A percentile compares a stretch with the other conserved stretches of the same genome.
These are phyloP conservation scores for Yamadazyma philogaea DNA, from an alignment of 805 yeast species.

Conservation along the genomic window DNA sequence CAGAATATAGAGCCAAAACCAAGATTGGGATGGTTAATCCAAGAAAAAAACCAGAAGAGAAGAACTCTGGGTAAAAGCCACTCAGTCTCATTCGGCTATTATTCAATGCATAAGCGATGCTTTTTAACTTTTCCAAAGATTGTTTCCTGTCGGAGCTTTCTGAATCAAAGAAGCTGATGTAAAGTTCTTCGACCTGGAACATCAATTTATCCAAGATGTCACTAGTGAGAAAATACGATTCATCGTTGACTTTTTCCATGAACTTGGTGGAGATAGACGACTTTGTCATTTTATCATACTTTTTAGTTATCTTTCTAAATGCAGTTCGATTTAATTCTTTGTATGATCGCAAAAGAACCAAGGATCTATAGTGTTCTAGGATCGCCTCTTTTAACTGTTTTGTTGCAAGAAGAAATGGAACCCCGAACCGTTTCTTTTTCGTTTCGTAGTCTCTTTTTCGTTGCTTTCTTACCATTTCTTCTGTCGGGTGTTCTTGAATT, in stretches of 20 bases:
- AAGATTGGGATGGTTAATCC: constrained; percentile 74
- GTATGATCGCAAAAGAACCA: constrained; percentile 69
- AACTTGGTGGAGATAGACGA: constrained; percentile 45
- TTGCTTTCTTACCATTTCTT: constrained; percentile 19
- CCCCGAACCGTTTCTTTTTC: constrained; percentile 31
- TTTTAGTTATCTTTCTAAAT: constrained; percentile 82
- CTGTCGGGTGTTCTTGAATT: background rate
- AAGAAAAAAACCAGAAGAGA: constrained; percentile 60
- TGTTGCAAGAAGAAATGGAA: constrained; percentile 63
- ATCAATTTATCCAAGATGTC: constrained; percentile 65
- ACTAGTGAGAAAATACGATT: constrained; percentile 57
- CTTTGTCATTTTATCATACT: constrained; percentile 74
- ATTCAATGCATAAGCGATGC: constrained; percentile 39
- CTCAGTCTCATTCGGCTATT: constrained; percentile 25
- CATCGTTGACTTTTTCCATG: constrained; percentile 53
- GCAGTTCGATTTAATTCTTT: constrained; percentile 81
- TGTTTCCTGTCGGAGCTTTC: constrained; percentile 52
- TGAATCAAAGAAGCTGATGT: constrained; percentile 61
- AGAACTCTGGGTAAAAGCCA: constrained; percentile 44
- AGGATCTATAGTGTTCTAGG: constrained; percentile 67
- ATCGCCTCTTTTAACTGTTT: constrained; percentile 67
- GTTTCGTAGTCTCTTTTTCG: constrained; percentile 49
- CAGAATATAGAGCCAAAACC: constrained; percentile 53
- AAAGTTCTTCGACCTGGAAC: constrained; percentile 63
- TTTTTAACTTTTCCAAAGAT: constrained; percentile 63